Evolutionary conservation across 345 rosid genomes (phyloP).

Genomic region (Rhizophora mangle): DNA sequence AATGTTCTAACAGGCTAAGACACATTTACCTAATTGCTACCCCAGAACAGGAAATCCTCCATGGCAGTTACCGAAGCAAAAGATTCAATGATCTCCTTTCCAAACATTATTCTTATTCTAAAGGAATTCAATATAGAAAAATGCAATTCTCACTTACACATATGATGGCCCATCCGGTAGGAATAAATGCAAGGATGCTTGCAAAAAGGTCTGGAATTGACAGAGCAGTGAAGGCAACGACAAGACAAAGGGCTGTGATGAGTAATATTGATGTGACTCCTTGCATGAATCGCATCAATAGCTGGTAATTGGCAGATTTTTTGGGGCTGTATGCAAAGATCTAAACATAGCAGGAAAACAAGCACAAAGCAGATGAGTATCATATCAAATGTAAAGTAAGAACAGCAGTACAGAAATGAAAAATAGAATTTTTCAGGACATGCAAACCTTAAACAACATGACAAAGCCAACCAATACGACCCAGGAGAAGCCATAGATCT

Average conservation of each 20-base stretch:
- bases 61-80: background rate
- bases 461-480: constrained; percentile 57
- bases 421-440: background rate
- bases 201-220: constrained; percentile 81
- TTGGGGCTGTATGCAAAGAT: constrained; percentile 74
- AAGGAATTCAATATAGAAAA: background rate
- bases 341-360: constrained; percentile 35
- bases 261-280: constrained; percentile 70
- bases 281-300: constrained; percentile 70
- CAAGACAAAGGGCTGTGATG: constrained; percentile 57
- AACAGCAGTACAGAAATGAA: background rate
- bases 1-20: background rate
- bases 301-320: constrained; percentile 57
- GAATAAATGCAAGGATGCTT: constrained; percentile 76
- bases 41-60: background rate
- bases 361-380: background rate
- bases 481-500: constrained; percentile 98
- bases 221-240: constrained; percentile 52
- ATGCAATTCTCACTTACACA: constrained; percentile 45
- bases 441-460: constrained; percentile 71
- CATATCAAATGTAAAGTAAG: background rate
- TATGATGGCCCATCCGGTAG: constrained; percentile 86
- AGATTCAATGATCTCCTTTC: background rate
- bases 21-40: background rate
- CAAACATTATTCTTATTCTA: background rate